phyloP scores from a whole-genome alignment of 371 early-diverging fungal genomes.

The Sporodiniella umbellata region DNA sequence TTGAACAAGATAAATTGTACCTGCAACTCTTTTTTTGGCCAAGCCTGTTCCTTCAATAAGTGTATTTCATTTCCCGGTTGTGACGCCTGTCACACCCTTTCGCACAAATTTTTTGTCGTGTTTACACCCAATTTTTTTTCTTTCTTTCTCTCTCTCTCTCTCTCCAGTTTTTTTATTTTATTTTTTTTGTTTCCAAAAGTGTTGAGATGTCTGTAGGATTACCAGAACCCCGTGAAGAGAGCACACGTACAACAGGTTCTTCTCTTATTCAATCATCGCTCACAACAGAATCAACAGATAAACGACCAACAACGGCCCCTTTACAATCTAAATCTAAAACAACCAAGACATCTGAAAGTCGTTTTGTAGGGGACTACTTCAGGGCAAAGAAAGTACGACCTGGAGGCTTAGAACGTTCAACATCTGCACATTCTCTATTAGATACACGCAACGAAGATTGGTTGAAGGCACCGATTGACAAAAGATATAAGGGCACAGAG shows the following conservation, averaged over 20 bases:
- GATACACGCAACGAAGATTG: constrained; percentile 32
- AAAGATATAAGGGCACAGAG: constrained; percentile 8
- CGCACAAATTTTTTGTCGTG: constrained; percentile 1
- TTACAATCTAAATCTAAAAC: too few species aligned
- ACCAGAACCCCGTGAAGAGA: neutral
- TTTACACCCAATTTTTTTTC: neutral
- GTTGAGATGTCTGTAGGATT: constrained; percentile 5
- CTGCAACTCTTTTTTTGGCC: too few species aligned
- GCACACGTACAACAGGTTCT: neutral
- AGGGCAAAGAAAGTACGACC: neutral
- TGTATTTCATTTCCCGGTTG: neutral
- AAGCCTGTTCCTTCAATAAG: neutral
- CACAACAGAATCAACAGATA: too few species aligned
- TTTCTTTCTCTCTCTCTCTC: neutral
- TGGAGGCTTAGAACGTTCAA: constrained; percentile 24
- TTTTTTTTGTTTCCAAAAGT: neutral
- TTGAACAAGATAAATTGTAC: too few species aligned
- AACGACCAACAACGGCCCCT: too few species aligned
- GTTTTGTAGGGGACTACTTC: too few species aligned
- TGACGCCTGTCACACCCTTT: constrained; percentile 2
- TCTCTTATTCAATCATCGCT: neutral
- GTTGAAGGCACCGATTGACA: constrained; percentile 19
- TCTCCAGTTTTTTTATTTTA: neutral
- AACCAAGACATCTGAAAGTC: too few species aligned
- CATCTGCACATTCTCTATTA: constrained; percentile 22